These are phyloP conservation scores for Podospora australis DNA, from an alignment of 495 filamentous ascomycete species.

Conservation along the genomic window DNA sequence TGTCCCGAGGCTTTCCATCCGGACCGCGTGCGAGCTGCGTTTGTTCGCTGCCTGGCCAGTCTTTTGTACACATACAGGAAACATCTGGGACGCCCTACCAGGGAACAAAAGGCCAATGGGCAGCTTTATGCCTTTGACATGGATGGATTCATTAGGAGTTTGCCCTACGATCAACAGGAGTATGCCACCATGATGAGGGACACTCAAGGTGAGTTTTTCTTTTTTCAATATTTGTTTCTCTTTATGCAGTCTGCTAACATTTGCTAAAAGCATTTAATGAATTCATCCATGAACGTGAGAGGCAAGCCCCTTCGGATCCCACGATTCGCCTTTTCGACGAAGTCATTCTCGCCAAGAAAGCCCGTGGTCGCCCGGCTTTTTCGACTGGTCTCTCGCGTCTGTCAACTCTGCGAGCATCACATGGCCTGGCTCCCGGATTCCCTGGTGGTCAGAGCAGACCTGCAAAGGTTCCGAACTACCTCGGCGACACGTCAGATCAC, in stretches of 20 bases:
- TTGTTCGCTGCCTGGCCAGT: conserved; percentile 89
- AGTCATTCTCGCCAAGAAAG: conserved; percentile 89
- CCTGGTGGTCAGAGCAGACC: conserved; percentile 25
- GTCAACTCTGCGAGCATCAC: conserved; percentile 40
- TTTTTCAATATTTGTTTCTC: neutral
- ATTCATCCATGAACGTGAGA: conserved; percentile 90
- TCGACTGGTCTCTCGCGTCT: conserved; percentile 49
- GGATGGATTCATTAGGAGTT: conserved; percentile 83
- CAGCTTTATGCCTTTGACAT: conserved; percentile 90
- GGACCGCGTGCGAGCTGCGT: conserved; percentile 86
- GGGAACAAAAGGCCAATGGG: conserved; percentile 79
- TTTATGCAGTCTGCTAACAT: conserved; percentile 14
- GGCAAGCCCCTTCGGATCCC: conserved; percentile 49
- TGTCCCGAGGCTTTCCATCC: conserved; percentile 86
- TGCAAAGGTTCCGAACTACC: conserved; percentile 56
- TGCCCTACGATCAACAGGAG: conserved; percentile 85
- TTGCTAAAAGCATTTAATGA: conserved; percentile 76
- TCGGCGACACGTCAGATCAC: conserved; percentile 83
- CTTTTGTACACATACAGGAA: conserved; percentile 95
- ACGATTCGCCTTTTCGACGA: conserved; percentile 87
- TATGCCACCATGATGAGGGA: conserved; percentile 84
- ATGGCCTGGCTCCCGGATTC: conserved; percentile 34
- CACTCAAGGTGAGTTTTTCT: conserved; percentile 66
- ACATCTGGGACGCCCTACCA: conserved; percentile 64
- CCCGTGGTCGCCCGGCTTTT: conserved; percentile 59